Base-by-base conservation (phyloP, 2,329 filamentous ascomycete species). In the Gliomastix tumulicola region DNA sequence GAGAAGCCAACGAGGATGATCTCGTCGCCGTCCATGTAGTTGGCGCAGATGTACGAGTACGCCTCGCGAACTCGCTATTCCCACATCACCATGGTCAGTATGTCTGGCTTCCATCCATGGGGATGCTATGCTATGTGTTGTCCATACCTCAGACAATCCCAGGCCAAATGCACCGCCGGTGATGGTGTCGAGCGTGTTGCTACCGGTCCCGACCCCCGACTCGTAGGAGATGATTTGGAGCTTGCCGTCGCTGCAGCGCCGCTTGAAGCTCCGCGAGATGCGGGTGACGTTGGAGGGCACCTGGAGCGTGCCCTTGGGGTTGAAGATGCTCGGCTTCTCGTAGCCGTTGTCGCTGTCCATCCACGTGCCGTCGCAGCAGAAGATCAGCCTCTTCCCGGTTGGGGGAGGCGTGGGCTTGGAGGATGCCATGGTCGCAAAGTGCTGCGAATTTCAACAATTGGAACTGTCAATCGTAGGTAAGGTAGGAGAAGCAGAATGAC, bases 161-260 rank as follows among this genome's bases (percentile, higher is more conserved):
- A 63, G 53, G 3, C 74, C 73, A 46, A 77, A 74, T 3, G 71
- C 68, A 30, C 74, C 74, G 6, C 74, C 73, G 0, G 67, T 65
- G 13, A 78, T 42, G 31, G 61, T 60, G 39, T 75, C 70, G n/a
- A 74, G 37, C 21, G 62, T 44, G 31, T 64, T 66, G 43, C 65
- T 65, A 2, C 67, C 68, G 4, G 72, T 74, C 13, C 76, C 76
- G 20, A 80, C 73, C 16, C 76, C 76, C 8, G 73, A 71, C 49
- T 78, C 72, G 49, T 81, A 81, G 46, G 69, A 72, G 39, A 79
- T 69, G 44, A 80, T 68, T 50, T 80, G 76, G 30, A 74, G 60
- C 15, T 59, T 68, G 21, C 69, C 69, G 49, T 77, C 71, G 22
- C 50, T 57, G 47, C 68, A 71, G 27, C 51, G 58, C 25, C 67